phyloP scores from a whole-genome alignment of 2,329 filamentous ascomycete species.

The Cladobotryum protrusum region DNA sequence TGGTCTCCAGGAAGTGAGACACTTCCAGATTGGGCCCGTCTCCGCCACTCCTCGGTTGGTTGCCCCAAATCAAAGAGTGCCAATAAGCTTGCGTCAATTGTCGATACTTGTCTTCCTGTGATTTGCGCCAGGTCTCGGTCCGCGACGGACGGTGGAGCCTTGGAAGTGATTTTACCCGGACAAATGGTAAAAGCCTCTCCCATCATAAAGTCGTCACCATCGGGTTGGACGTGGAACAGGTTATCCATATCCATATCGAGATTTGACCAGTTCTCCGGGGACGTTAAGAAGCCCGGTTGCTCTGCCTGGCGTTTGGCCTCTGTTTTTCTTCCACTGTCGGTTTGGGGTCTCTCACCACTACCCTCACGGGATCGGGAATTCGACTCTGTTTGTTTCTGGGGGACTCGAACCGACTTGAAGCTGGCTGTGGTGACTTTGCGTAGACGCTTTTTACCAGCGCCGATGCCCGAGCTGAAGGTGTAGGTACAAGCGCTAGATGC shows the following conservation, averaged over 20 bases:
- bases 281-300: background rate
- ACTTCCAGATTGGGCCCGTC: background rate
- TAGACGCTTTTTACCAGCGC: slow-evolving; percentile 4
- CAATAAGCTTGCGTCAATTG: background rate
- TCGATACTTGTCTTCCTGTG: background rate
- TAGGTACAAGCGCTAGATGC: slow-evolving; percentile 1
- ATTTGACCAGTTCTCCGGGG: background rate
- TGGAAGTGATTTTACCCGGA: background rate
- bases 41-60: background rate
- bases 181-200: background rate
- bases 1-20: background rate
- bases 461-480: slow-evolving; percentile 4
- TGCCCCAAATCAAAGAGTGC: background rate
- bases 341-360: background rate
- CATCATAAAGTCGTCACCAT: background rate
- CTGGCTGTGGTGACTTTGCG: slow-evolving; percentile 1
- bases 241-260: background rate
- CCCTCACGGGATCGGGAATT: background rate
- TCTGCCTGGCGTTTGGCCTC: background rate
- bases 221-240: background rate
- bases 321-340: background rate
- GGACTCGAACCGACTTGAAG: background rate
- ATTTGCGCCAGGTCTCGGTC: background rate
- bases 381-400: background rate
- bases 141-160: background rate